Evolutionary conservation across 768 basidiomycete genomes (phyloP).

Genomic region (Phylloporus sp.): DNA sequence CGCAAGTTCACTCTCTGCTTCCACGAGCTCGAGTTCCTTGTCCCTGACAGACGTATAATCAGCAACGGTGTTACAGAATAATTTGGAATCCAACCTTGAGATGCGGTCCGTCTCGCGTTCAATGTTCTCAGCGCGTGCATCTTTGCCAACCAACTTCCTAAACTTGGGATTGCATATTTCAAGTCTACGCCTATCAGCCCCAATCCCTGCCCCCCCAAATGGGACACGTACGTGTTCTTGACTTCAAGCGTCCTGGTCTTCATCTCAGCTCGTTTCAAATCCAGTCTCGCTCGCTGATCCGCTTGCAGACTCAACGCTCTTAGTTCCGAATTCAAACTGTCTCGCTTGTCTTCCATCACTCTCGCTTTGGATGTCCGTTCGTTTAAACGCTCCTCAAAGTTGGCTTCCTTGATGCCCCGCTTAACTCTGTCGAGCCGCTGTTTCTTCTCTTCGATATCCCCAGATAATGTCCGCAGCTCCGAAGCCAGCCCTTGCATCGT

Average conservation of each 20-base stretch:
- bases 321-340: conserved; percentile 68
- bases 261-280: conserved; percentile 67
- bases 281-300: conserved; percentile 73
- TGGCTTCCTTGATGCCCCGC: conserved; percentile 51
- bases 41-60: conserved; percentile 42
- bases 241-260: conserved; percentile 64
- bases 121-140: conserved; percentile 60
- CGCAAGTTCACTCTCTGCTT: conserved; percentile 31
- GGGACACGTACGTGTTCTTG: conserved; percentile 54
- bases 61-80: background rate
- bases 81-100: conserved; percentile 44
- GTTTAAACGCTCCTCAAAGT: conserved; percentile 59
- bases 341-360: conserved; percentile 63
- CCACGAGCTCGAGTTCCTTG: conserved; percentile 57
- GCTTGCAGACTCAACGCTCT: conserved; percentile 71
- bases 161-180: conserved; percentile 58
- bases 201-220: background rate
- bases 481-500: conserved; percentile 49
- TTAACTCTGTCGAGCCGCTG: conserved; percentile 57
- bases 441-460: conserved; percentile 70
- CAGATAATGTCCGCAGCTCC: conserved; percentile 49
- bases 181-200: conserved; percentile 45
- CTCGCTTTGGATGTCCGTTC: conserved; percentile 55
- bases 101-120: conserved; percentile 67
- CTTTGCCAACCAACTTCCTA: conserved; percentile 58